Conservation (phyloP, 2,329 filamentous ascomycete genomes). For the Fusarium sulawesiense region DNA sequence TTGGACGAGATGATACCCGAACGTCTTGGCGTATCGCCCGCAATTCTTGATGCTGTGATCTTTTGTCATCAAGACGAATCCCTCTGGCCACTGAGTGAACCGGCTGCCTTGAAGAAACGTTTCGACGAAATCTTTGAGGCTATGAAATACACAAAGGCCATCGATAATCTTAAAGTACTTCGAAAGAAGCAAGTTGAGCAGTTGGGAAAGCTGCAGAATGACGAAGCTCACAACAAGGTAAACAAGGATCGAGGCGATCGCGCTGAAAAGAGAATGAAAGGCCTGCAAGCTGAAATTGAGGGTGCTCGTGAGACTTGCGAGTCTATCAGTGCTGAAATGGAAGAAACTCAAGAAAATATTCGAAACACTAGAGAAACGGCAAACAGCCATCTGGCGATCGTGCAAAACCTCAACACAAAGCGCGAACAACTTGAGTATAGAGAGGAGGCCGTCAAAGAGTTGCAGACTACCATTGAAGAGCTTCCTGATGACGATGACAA, state of each 20-base stretch:
- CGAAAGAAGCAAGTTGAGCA: slow-evolving; percentile 85
- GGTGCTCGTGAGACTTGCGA: slow-evolving; percentile 68
- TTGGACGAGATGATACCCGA: slow-evolving; percentile 86
- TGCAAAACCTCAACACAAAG: slow-evolving; percentile 81
- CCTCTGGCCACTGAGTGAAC: slow-evolving; percentile 94
- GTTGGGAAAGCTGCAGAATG: slow-evolving; percentile 76
- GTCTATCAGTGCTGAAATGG: slow-evolving; percentile 69
- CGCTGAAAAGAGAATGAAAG: slow-evolving; percentile 72
- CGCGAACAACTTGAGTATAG: slow-evolving; percentile 78
- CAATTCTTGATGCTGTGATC: slow-evolving; percentile 93
- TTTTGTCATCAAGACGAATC: slow-evolving; percentile 99
- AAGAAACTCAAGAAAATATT: slow-evolving; percentile 67
- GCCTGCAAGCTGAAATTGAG: slow-evolving; percentile 75
- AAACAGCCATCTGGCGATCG: slow-evolving; percentile 77
- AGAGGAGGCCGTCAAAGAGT: slow-evolving; percentile 75
- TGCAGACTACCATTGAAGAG: slow-evolving; percentile 79
- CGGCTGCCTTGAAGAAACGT: slow-evolving; percentile 84
- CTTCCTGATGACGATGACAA: slow-evolving; percentile 82
- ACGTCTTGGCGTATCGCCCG: slow-evolving; percentile 87
- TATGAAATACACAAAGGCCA: slow-evolving; percentile 95
- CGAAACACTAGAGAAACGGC: slow-evolving; percentile 78
- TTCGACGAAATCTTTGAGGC: slow-evolving; percentile 99
- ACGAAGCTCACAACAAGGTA: slow-evolving; percentile 80
- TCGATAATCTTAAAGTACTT: slow-evolving; percentile 91
- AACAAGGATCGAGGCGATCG: slow-evolving; percentile 87